A percentile compares a stretch with the other conserved stretches of the same genome.
Conservation (phyloP, 2,329 filamentous ascomycete species). For the Catunica adiposa region DNA sequence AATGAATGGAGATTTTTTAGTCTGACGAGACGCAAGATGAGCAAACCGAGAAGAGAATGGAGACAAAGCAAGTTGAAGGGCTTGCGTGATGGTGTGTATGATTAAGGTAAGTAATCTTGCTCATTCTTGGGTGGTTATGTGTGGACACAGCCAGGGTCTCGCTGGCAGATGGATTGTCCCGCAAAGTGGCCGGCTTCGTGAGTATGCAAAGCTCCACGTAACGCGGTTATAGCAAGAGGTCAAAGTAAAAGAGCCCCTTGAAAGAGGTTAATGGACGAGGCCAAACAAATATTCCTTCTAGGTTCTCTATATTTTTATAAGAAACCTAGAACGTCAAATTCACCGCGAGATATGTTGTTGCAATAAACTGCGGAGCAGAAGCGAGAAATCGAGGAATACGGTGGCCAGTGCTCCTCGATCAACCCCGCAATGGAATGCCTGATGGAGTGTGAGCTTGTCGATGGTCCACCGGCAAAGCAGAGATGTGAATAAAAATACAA, state of each 20-base stretch:
- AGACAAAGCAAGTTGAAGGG: background rate
- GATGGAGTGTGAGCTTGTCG: no score
- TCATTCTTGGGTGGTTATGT: background rate
- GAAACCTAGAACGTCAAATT: no score
- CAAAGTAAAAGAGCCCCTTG: no score
- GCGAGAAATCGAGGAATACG: background rate
- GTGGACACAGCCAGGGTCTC: background rate
- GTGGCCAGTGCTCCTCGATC: background rate
- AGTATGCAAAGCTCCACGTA: no score
- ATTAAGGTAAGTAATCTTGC: background rate
- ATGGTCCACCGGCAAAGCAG: background rate
- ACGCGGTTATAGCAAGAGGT: no score
- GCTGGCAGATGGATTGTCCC: background rate
- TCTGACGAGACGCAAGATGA: background rate
- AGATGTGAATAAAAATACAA: background rate
- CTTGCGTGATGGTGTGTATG: background rate
- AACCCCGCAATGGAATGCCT: conserved; percentile 3
- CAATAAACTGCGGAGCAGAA: background rate
- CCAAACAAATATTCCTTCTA: no score
- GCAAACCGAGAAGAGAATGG: background rate
- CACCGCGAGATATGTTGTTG: background rate
- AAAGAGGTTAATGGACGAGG: no score
- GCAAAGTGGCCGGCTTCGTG: no score
- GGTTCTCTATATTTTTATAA: no score
- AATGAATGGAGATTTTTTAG: background rate